A percentile compares a stretch with the other conserved stretches of the same genome.
Conservation (phyloP, 2,329 filamentous ascomycete species). For the Talaromyces sp. region DNA sequence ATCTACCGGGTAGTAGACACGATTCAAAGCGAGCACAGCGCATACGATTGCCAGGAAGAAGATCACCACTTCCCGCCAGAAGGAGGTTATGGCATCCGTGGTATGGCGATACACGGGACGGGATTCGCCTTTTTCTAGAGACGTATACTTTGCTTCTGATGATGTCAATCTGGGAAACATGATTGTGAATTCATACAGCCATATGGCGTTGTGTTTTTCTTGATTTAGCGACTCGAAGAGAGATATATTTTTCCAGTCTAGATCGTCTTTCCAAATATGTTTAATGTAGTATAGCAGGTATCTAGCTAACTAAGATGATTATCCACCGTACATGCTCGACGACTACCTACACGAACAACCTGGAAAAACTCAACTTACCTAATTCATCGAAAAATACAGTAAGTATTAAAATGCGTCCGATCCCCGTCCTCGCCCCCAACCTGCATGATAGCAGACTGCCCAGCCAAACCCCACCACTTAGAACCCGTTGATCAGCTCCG, state of each 20-base stretch:
- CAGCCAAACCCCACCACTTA: neutral
- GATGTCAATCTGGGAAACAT: neutral
- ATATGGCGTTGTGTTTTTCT: no score
- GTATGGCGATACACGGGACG: neutral
- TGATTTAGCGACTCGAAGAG: neutral
- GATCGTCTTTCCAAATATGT: neutral
- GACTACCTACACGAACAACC: neutral
- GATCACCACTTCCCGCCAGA: neutral
- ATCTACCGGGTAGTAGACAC: neutral
- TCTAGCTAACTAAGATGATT: neutral
- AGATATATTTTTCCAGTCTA: neutral
- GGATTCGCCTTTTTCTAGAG: neutral
- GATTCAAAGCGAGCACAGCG: neutral
- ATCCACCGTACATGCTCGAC: neutral
- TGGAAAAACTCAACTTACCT: neutral
- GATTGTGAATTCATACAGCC: neutral
- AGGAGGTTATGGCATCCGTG: neutral
- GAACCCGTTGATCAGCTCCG: neutral
- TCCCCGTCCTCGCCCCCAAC: neutral
- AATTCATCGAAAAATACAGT: neutral
- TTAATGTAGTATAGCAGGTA: neutral
- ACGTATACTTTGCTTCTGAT: neutral
- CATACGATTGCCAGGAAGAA: neutral
- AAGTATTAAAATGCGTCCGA: neutral
- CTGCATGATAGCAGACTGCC: neutral